Evolutionary conservation across 2,329 filamentous ascomycete species (phyloP).

Genomic region (Drechslerella coelobrocha): DNA sequence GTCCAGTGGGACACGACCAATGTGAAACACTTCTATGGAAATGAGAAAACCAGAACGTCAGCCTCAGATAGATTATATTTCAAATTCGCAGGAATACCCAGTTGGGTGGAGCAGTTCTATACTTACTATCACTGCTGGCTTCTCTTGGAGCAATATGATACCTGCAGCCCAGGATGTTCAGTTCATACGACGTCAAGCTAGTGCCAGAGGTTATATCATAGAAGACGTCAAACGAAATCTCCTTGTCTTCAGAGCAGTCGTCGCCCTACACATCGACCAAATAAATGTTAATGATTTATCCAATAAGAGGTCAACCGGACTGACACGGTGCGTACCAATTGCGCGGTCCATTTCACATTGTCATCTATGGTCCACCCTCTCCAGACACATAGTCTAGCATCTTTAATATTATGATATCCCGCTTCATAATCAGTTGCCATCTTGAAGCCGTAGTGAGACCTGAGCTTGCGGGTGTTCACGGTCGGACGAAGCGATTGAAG

Average conservation of each 20-base stretch:
- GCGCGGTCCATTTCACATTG: conserved; percentile 30
- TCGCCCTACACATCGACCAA: background rate
- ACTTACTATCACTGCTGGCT: conserved; percentile 15
- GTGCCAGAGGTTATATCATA: background rate
- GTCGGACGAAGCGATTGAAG: conserved; percentile 18
- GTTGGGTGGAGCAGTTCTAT: background rate
- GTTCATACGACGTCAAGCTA: background rate
- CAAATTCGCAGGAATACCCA: background rate
- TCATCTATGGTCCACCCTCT: conserved; percentile 10
- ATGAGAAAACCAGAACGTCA: background rate
- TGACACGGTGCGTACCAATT: conserved; percentile 5
- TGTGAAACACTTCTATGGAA: conserved; percentile 12
- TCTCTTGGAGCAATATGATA: conserved; percentile 17
- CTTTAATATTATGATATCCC: conserved; percentile 6
- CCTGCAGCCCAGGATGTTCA: conserved; percentile 13
- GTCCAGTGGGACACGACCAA: conserved; percentile 21
- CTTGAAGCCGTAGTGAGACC: conserved; percentile 36
- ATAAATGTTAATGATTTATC: too few relatives aligned
- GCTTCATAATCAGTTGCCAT: conserved; percentile 5
- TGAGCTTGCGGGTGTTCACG: conserved; percentile 13
- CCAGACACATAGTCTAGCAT: conserved; percentile 9
- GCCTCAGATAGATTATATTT: too few relatives aligned
- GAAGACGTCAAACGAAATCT: conserved; percentile 7
- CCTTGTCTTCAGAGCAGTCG: conserved; percentile 20
- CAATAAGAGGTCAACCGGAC: background rate